A percentile compares a stretch with the other conserved stretches of the same genome.
Evolutionary conservation across 2,329 filamentous ascomycete species (phyloP).

Genomic region (Neonectria coccinea): DNA sequence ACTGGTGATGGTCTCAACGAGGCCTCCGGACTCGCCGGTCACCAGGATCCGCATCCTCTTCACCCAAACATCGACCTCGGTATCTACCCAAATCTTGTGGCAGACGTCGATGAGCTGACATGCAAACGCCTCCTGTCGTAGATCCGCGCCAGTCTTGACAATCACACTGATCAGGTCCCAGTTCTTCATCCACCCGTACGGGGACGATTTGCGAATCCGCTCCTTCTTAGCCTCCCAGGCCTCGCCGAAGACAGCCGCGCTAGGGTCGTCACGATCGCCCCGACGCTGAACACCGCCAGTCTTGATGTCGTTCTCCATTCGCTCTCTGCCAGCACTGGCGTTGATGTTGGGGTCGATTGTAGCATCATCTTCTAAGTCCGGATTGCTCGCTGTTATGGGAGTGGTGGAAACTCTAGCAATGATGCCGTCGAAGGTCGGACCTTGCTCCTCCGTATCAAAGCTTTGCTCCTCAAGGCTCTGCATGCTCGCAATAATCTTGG

Average conservation of each 20-base stretch:
- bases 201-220: constrained; percentile 83
- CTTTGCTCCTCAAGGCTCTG: constrained; percentile 87
- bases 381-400: constrained; percentile 52
- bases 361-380: constrained; percentile 68
- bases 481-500: constrained; percentile 92
- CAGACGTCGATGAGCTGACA: constrained; percentile 87
- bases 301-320: constrained; percentile 92
- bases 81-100: constrained; percentile 83
- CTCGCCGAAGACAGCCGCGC: constrained; percentile 87
- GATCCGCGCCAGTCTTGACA: constrained; percentile 85
- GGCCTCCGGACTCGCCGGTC: constrained; percentile 84
- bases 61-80: constrained; percentile 83
- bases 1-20: constrained; percentile 90
- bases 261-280: constrained; percentile 86
- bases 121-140: constrained; percentile 87
- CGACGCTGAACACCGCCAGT: constrained; percentile 85
- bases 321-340: constrained; percentile 78
- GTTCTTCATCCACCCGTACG: constrained; percentile 90
- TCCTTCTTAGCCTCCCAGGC: constrained; percentile 88
- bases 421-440: constrained; percentile 84
- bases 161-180: constrained; percentile 91
- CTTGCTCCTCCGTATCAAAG: constrained; percentile 79
- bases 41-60: constrained; percentile 90
- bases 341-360: constrained; percentile 67
- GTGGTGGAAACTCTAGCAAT: constrained; percentile 77